Conservation (phyloP, 2,329 filamentous ascomycete genomes). For the Lecanoromycetidae sp. region DNA sequence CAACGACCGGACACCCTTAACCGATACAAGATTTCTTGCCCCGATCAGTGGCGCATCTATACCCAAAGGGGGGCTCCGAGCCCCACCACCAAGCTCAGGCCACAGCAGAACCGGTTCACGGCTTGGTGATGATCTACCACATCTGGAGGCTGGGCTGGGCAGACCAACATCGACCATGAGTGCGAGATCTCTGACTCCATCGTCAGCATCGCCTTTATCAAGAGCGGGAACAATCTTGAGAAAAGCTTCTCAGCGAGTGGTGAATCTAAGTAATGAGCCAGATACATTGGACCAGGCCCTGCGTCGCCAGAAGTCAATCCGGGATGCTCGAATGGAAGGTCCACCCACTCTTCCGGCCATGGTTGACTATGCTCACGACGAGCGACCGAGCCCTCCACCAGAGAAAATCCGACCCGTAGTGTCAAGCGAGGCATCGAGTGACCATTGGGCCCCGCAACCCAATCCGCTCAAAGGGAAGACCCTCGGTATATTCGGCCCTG, state of each 20-base stretch:
- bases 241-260: conserved; percentile 90
- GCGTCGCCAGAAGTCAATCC: conserved; percentile 47
- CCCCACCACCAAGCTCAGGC: conserved; percentile 29
- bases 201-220: conserved; percentile 51
- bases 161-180: conserved; percentile 38
- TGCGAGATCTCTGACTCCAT: conserved; percentile 28
- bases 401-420: conserved; percentile 21
- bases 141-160: conserved; percentile 46
- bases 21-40: conserved; percentile 43
- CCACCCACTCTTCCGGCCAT: conserved; percentile 40
- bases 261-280: conserved; percentile 90
- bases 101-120: conserved; percentile 41
- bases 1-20: conserved; percentile 49
- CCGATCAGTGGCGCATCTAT: conserved; percentile 41
- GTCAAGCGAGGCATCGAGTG: conserved; percentile 3
- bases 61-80: conserved; percentile 32
- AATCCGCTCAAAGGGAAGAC: conserved; percentile 84
- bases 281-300: conserved; percentile 66
- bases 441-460: conserved; percentile 35
- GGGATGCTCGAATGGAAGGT: conserved; percentile 41
- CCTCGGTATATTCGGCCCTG: conserved; percentile 68
- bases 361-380: conserved; percentile 34
- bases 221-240: conserved; percentile 65
- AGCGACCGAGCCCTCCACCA: conserved; percentile 24
- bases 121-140: conserved; percentile 48